phyloP scores from a whole-genome alignment of 2,329 filamentous ascomycete species.

The Trichoderma atroviride region DNA sequence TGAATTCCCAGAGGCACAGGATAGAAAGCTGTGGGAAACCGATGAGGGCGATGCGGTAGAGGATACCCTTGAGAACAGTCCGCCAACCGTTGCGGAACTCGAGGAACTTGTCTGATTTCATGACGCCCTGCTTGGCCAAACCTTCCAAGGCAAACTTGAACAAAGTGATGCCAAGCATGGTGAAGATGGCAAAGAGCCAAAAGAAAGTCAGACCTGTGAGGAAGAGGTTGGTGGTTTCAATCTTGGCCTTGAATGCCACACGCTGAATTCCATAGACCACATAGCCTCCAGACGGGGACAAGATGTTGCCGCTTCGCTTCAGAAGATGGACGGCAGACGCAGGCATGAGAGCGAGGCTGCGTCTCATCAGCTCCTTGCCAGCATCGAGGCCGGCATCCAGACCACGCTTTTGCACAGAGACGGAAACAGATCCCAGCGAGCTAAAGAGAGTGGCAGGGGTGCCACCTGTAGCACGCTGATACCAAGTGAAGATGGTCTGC shows the following conservation, averaged over 20 bases:
- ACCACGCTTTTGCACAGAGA: conserved; percentile 73
- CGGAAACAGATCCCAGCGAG: conserved; percentile 60
- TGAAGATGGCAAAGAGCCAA: conserved; percentile 76
- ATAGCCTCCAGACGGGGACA: conserved; percentile 57
- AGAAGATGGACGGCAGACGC: conserved; percentile 45
- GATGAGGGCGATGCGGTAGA: conserved; percentile 88
- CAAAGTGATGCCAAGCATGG: conserved; percentile 59
- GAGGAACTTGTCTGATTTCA: conserved; percentile 82
- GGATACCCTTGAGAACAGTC: conserved; percentile 87
- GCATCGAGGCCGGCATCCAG: conserved; percentile 34
- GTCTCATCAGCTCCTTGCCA: conserved; percentile 49
- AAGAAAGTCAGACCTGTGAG: conserved; percentile 90
- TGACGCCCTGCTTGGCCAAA: conserved; percentile 72
- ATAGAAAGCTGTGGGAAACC: conserved; percentile 90
- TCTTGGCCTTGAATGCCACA: conserved; percentile 81
- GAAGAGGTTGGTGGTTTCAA: conserved; percentile 91
- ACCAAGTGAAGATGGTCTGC: conserved; percentile 91
- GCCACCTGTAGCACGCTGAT: conserved; percentile 89
- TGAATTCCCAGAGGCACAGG: conserved; percentile 92
- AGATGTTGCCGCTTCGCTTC: conserved; percentile 56
- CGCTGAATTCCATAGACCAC: conserved; percentile 81
- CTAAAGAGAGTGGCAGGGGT: conserved; percentile 79
- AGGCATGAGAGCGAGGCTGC: conserved; percentile 57
- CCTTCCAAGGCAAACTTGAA: conserved; percentile 74
- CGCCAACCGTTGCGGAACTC: conserved; percentile 96